A percentile compares a stretch with the other conserved stretches of the same genome.
These are phyloP conservation scores for Pilobolus umbonatus DNA, from an alignment of 192 early-diverging fungal genomes.

Conservation along the genomic window DNA sequence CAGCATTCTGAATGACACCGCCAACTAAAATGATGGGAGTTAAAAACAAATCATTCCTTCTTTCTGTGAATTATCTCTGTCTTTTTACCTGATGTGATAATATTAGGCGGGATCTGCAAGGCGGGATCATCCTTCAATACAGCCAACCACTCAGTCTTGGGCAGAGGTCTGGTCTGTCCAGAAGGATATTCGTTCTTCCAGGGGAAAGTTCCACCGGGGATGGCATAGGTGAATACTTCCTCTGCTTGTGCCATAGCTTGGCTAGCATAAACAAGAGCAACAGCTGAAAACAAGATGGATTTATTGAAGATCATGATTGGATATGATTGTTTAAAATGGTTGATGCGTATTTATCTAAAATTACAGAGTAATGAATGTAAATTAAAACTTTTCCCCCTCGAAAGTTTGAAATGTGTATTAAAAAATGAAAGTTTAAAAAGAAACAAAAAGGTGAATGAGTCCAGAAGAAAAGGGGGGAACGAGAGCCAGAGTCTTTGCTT, in stretches of 20 bases:
- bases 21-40: background rate
- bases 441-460: too few species aligned
- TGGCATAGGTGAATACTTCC: background rate
- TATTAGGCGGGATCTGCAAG: conserved; percentile 31
- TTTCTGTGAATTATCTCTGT: background rate
- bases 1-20: conserved; percentile 17
- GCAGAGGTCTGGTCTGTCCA: conserved; percentile 29
- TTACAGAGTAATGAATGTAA: too few species aligned
- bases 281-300: background rate
- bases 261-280: conserved; percentile 7
- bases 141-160: conserved; percentile 32
- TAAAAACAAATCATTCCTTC: background rate
- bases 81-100: conserved; percentile 26
- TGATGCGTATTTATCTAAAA: too few species aligned
- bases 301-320: conserved; percentile 11
- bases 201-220: conserved; percentile 27
- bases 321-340: too few species aligned
- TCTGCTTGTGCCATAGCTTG: background rate
- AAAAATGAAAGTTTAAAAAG: too few species aligned
- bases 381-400: too few species aligned
- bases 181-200: conserved; percentile 32
- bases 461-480: too few species aligned
- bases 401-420: too few species aligned
- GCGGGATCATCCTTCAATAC: conserved; percentile 33
- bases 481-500: too few species aligned